Percentiles rank a stretch among this genome's conserved stretches.
Evolutionary conservation across 176 grass and related monocot species (phyloP).

Genomic region (Cenchrus americanus): DNA sequence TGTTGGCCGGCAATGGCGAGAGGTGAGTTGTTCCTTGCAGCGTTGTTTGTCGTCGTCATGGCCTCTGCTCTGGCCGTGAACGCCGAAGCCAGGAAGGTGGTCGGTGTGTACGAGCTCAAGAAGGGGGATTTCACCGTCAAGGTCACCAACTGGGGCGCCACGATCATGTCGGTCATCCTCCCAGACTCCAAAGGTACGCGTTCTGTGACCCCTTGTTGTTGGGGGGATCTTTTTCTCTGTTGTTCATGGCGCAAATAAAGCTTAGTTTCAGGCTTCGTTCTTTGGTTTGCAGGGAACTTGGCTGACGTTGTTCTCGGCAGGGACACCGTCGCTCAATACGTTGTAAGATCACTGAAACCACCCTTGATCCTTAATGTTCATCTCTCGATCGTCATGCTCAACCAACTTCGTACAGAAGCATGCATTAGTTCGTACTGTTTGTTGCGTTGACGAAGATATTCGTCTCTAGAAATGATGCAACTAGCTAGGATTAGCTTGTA

Average conservation of each 20-base stretch:
- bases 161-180: conserved; percentile 59
- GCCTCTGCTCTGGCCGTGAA: not conserved
- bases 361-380: not conserved
- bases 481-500: no score
- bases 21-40: conserved; percentile 29
- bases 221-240: not conserved
- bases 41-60: conserved; percentile 38
- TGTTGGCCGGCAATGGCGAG: not conserved
- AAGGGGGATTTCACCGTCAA: conserved; percentile 77
- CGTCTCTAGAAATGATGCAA: no score
- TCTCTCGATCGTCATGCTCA: no score
- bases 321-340: conserved; percentile 70
- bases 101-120: conserved; percentile 67
- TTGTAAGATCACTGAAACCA: conserved; percentile 53
- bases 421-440: no score
- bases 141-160: conserved; percentile 84
- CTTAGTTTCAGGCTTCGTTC: not conserved
- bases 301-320: conserved; percentile 78
- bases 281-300: conserved; percentile 55
- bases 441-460: no score
- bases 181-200: conserved; percentile 73
- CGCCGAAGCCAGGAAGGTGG: conserved; percentile 43
- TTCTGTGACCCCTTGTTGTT: no score
- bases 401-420: no score
- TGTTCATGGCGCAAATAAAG: no score